phyloP scores from a whole-genome alignment of 805 yeast species.

The Cyberlindnera japonica region DNA sequence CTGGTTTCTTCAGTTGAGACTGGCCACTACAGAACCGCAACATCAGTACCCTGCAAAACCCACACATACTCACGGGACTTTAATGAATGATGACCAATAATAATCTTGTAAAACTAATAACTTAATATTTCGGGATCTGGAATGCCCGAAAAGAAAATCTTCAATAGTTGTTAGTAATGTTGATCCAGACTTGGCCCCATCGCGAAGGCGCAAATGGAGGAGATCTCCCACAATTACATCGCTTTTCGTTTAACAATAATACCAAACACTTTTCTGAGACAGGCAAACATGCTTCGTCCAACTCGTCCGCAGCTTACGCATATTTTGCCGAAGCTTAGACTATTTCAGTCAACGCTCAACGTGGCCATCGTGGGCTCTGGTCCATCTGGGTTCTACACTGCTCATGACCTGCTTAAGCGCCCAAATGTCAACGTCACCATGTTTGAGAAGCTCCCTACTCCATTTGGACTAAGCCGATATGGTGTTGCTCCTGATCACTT shows the following conservation, averaged over 20 bases:
- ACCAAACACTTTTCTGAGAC: too few species aligned
- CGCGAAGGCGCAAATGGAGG: too few species aligned
- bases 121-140: too few species aligned
- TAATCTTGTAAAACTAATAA: too few species aligned
- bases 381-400: conserved; percentile 94
- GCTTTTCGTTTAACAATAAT: too few species aligned
- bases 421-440: conserved; percentile 50
- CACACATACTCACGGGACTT: not conserved
- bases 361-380: conserved; percentile 81
- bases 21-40: too few species aligned
- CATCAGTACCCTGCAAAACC: not conserved
- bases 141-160: too few species aligned
- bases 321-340: not conserved
- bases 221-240: too few species aligned
- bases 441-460: conserved; percentile 83
- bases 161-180: too few species aligned
- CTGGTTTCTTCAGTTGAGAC: conserved; percentile 26
- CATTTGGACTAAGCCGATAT: conserved; percentile 84
- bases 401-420: conserved; percentile 61
- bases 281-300: not conserved
- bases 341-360: conserved; percentile 14
- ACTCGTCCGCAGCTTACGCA: not conserved
- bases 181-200: not conserved
- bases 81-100: conserved; percentile 5
- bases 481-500: conserved; percentile 99